A percentile compares a stretch with the other conserved stretches of the same genome.
Conservation (phyloP, 1,284 basidiomycete species). For the Ceratobasidium sp. region DNA sequence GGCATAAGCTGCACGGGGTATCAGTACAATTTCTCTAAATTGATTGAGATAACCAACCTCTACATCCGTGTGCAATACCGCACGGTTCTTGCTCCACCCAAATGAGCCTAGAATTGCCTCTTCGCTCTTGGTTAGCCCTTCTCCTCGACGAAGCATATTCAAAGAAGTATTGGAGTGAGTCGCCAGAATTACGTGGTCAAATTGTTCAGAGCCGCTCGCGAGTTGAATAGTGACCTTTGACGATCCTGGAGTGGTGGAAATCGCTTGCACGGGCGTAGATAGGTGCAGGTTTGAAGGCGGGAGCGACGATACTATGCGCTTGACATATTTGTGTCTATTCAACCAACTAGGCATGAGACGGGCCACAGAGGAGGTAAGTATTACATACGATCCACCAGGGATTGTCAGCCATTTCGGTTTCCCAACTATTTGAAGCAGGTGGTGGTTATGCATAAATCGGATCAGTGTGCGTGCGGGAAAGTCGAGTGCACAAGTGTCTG, state of each 20-base stretch:
- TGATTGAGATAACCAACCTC: conserved; percentile 51
- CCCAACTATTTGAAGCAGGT: conserved; percentile 74
- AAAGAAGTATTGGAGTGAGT: conserved; percentile 76
- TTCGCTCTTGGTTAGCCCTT: conserved; percentile 62
- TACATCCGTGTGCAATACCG: conserved; percentile 71
- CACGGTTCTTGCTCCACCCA: conserved; percentile 73
- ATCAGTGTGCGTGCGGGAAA: conserved; percentile 78
- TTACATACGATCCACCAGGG: conserved; percentile 69
- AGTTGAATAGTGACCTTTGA: conserved; percentile 56
- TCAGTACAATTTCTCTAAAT: conserved; percentile 13
- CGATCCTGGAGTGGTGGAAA: conserved; percentile 44
- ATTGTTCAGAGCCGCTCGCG: conserved; percentile 54
- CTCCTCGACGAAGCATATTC: conserved; percentile 62
- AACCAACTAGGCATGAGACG: conserved; percentile 4
- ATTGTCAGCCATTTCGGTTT: conserved; percentile 82
- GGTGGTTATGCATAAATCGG: conserved; percentile 81
- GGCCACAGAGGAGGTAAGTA: not conserved
- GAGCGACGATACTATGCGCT: conserved; percentile 64
- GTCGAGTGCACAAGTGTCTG: conserved; percentile 71
- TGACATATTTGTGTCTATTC: conserved; percentile 67
- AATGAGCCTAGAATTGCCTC: conserved; percentile 64
- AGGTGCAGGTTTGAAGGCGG: conserved; percentile 64
- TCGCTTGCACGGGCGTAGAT: conserved; percentile 60
- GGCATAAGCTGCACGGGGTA: conserved; percentile 67
- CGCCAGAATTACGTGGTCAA: conserved; percentile 80